Evolutionary conservation across 768 basidiomycete species (phyloP), one percentile per base, ranked within the genome.

Genomic region (Leucosporidium creatinivorum): DNA sequence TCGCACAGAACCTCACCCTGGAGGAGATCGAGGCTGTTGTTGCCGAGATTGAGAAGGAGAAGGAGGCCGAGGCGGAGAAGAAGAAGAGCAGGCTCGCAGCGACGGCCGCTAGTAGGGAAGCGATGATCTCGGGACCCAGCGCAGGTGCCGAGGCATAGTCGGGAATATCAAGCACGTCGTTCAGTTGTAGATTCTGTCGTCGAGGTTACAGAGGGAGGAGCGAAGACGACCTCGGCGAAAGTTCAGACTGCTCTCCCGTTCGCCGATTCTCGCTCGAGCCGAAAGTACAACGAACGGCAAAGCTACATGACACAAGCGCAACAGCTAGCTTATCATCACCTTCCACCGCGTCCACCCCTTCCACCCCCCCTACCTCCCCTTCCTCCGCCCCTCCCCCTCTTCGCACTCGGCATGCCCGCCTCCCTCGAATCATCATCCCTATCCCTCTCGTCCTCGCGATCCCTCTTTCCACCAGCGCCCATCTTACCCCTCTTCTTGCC

Each of bases 1-100:
- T 5, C 7, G 18, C 25, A 58, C 75, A 98, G 93, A 92, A 87
- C 76, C 81, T 99, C 66, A 91, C 88, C 48, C 82, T 91, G 13
- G 70, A 85, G 0, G 89, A 98, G 78, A 93, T 99, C 61, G 92
- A 96, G 77, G 86, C 82, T 0, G 93, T 98, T 66, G 96, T 98
- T 10, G 80, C 85, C 58, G 89, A 90, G 59, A 98, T 99, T 67
- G 96, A 99, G 79, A 85, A 87, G 70, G 96, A 99, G 82, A 99
- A 98, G 82, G 96, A 98, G 81, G 73, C 83, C 86, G 96, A 98
- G 84, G 93, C 93, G 56, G 96, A 98, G 79, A 84, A 89, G 79
- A 98, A 97, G 80, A 85, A 92, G 62, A 87, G 88, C 67, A 81
- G 94, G 75, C 78, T 94, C 68, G 93, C 93, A 33, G 91, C 91